A percentile compares a stretch with the other conserved stretches of the same genome.
phyloP scores from a whole-genome alignment of 257 asterid species.

The Galeopsis tetrahit region DNA sequence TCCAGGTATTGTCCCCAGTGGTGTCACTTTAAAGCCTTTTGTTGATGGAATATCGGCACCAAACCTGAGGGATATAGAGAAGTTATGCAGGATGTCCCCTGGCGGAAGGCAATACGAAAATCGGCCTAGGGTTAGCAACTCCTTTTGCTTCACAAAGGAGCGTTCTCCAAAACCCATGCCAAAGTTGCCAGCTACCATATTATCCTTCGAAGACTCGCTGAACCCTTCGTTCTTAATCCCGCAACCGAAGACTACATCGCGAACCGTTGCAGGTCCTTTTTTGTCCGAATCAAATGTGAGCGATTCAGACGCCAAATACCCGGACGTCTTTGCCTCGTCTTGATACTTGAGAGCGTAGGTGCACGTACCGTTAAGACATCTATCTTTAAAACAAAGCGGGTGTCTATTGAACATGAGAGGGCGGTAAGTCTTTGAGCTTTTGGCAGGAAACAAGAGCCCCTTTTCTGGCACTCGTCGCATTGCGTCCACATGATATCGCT shows the following conservation, averaged over 20 bases:
- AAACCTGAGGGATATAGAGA: conserved; percentile 15
- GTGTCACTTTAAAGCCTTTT: conserved; percentile 14
- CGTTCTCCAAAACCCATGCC: conserved; percentile 3
- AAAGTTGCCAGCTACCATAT: conserved; percentile 26
- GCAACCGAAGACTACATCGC: conserved; percentile 31
- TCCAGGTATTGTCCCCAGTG: not conserved
- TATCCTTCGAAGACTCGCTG: not conserved
- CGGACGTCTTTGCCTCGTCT: conserved; percentile 22
- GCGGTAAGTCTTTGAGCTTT: conserved; percentile 23
- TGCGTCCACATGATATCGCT: conserved; percentile 32
- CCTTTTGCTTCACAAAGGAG: conserved; percentile 12
- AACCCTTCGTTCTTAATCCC: conserved; percentile 31
- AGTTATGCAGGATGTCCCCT: too few species aligned
- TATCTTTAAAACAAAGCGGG: conserved; percentile 19
- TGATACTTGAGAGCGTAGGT: not conserved
- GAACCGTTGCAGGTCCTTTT: not conserved
- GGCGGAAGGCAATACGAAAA: conserved; percentile 34
- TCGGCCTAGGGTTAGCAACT: conserved; percentile 16
- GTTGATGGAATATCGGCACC: conserved; percentile 9
- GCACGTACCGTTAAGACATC: conserved; percentile 25
- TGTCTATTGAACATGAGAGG: conserved; percentile 34
- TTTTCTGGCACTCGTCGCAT: conserved; percentile 32
- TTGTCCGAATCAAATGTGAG: conserved; percentile 6
- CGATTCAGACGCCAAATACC: conserved; percentile 8
- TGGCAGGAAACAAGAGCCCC: conserved; percentile 26